Evolutionary conservation across 257 asterid genomes (phyloP), one percentile per base, ranked within the genome.

Genomic region (Datura wrightii): DNA sequence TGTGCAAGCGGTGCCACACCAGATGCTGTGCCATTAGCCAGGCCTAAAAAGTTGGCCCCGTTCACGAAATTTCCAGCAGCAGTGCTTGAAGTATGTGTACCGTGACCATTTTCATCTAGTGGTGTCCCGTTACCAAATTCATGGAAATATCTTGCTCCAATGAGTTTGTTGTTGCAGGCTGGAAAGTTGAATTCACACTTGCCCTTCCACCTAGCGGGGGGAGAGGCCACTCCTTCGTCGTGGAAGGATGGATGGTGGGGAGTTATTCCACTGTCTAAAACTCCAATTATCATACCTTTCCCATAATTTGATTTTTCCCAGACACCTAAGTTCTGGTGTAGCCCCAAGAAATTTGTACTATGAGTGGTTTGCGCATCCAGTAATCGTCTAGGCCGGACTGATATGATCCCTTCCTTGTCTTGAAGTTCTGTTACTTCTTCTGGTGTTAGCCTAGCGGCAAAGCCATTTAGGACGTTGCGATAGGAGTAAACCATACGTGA

Each of bases 1-100:
- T 84, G 88, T 16, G 90, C 92, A 1, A 78, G 83, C 1, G 92
- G 92, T 2, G 92, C 90, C 42, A 89, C 83, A 1, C 92, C 92
- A 58, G 78, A 52, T 3, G 92, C 87, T 6, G 90, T 87, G 39
- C 90, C 91, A 4, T 65, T 83, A 83, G 90, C 88, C 5, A 60
- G 65, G 66, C 87, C 85, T n/a, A 79, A 63, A 36, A 85, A 15
- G 34, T 74, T 79, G 48, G 84, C 88, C 15, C 52, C 79, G 0
- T n/a, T 19, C 19, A 89, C 88, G 5, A 89, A 86, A 62, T 85
- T 85, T 31, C 88, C 91, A 37, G 84, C 88, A 10, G 87, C 88
- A 1, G 86, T 86, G 87, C 88, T 79, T 14, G 89, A 69, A 10
- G 88, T 85, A 84, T 85, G 91, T 2, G 91, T 87, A 3, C 89